Evolutionary conservation across 2,329 filamentous ascomycete genomes (phyloP), one percentile per base, ranked within the genome.

Genomic region (Alternaria hordeiaustralica): DNA sequence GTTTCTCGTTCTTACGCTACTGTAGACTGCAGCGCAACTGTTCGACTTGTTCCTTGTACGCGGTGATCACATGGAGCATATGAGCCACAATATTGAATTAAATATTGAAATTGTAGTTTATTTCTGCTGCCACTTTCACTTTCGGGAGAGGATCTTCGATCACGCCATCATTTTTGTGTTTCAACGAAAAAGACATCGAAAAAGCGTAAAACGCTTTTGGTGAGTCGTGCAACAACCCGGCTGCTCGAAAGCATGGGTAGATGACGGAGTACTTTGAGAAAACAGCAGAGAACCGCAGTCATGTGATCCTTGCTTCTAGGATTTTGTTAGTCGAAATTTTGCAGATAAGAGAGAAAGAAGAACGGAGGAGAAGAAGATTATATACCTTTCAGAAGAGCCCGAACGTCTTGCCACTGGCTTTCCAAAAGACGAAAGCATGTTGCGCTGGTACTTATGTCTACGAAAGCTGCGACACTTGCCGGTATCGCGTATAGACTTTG

Each of bases 381-480:
- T n/a, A n/a, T 41, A 41, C 33, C 0, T 10, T 41, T 10, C 33
- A 1, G 1, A 41, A 4, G 4, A n/a, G 4, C 1, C 33, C 2
- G 8, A 2, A 41, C 4, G 5, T 5, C 15, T 2, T n/a, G 8
- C 15, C 15, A 41, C 15, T 41, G 0, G 33, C 33, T 41, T 2
- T 41, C 4, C 15, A 5, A 41, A 41, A 41, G 15, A 41, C 33
- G 33, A 41, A 10, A 10, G 2, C 33, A 36, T 36, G 33, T 36
- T 4, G 8, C 2, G 15, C 15, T 33, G 30, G 4, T 9, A 36
- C 1, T n/a, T 5, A 1, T 8, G 7, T 5, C 2, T 8, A 3
- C 0, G 4, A 36, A 36, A 8, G 33, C 33, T 41, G 33, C 8
- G 8, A 8, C 33, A 41, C 33, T 10, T 41, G 2, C 8, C 4